A percentile compares a stretch with the other conserved stretches of the same genome.
These are phyloP conservation scores for Chernovozyma aurita DNA, from an alignment of 1,139 yeast genomes.

Conservation along the genomic window DNA sequence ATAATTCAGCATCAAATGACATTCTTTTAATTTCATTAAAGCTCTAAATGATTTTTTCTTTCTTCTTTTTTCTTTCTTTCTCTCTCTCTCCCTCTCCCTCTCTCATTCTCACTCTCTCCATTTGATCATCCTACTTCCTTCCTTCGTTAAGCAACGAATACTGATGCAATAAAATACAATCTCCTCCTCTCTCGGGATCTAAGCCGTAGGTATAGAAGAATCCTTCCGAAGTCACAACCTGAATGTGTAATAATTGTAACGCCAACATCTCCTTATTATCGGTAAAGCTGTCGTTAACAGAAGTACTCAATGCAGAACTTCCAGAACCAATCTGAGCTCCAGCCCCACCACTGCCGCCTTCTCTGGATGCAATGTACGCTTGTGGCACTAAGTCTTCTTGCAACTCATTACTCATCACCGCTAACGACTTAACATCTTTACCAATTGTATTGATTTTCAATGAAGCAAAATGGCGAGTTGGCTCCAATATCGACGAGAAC, in stretches of 20 bases:
- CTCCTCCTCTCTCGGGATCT: constrained; percentile 90
- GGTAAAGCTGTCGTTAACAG: constrained; percentile 5
- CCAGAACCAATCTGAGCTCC: not conserved
- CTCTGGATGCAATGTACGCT: constrained; percentile 19
- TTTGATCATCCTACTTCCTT: too few relatives aligned
- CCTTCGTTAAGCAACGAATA: constrained; percentile 42
- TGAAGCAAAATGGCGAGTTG: constrained; percentile 91
- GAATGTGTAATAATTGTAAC: constrained; percentile 55
- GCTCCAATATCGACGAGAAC: constrained; percentile 83
- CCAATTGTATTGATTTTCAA: constrained; percentile 69
- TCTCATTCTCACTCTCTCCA: too few relatives aligned
- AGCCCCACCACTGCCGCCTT: constrained; percentile 7
- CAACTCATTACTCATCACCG: constrained; percentile 49
- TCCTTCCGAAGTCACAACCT: constrained; percentile 87
- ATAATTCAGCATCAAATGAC: too few relatives aligned
- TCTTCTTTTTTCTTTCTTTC: too few relatives aligned
- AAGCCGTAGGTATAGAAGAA: constrained; percentile 78
- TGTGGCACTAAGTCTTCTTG: constrained; percentile 35
- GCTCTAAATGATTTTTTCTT: too few relatives aligned
- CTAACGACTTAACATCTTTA: constrained; percentile 61
- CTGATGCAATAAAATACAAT: constrained; percentile 76
- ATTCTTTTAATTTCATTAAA: too few relatives aligned
- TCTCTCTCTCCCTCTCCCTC: too few relatives aligned
- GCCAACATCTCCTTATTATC: constrained; percentile 31
- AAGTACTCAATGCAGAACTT: not conserved